Percentiles rank a stretch among this genome's conserved stretches.
phyloP scores from a whole-genome alignment of 2,329 filamentous ascomycete species.

The Pseudogymnoascus sp. region DNA sequence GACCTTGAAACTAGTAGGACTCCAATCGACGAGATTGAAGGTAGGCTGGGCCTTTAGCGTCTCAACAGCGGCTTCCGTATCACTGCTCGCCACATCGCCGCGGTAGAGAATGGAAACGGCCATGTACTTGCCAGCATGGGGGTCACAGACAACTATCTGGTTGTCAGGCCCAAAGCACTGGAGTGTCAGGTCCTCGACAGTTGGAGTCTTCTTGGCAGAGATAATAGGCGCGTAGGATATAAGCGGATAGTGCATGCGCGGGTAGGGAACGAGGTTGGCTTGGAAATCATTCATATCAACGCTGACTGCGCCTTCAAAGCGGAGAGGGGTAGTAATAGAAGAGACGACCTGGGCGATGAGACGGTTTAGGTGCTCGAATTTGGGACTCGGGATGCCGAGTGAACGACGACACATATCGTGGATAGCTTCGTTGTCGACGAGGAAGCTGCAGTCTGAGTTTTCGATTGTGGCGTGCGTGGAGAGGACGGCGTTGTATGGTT shows the following conservation, averaged over 20 bases:
- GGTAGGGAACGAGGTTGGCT: conserved; percentile 60
- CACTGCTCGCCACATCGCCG: conserved; percentile 55
- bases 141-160: conserved; percentile 63
- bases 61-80: conserved; percentile 50
- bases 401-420: conserved; percentile 60
- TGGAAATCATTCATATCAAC: conserved; percentile 63
- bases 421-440: conserved; percentile 61
- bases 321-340: conserved; percentile 56
- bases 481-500: conserved; percentile 58
- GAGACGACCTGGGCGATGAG: conserved; percentile 60
- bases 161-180: conserved; percentile 61
- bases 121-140: conserved; percentile 61
- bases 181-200: conserved; percentile 55
- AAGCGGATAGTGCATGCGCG: conserved; percentile 59
- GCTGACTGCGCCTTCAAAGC: conserved; percentile 59
- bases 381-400: conserved; percentile 55
- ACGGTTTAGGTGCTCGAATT: conserved; percentile 57
- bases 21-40: conserved; percentile 62
- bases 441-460: conserved; percentile 59
- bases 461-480: conserved; percentile 53
- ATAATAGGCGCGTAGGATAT: conserved; percentile 59
- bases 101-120: conserved; percentile 58
- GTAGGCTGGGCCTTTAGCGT: conserved; percentile 55
- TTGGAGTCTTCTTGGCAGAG: conserved; percentile 53
- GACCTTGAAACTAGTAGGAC: conserved; percentile 61